A percentile compares a stretch with the other conserved stretches of the same genome.
These are phyloP conservation scores for Hydnomerulius pinastri DNA, from an alignment of 768 basidiomycete genomes.

Conservation along the genomic window DNA sequence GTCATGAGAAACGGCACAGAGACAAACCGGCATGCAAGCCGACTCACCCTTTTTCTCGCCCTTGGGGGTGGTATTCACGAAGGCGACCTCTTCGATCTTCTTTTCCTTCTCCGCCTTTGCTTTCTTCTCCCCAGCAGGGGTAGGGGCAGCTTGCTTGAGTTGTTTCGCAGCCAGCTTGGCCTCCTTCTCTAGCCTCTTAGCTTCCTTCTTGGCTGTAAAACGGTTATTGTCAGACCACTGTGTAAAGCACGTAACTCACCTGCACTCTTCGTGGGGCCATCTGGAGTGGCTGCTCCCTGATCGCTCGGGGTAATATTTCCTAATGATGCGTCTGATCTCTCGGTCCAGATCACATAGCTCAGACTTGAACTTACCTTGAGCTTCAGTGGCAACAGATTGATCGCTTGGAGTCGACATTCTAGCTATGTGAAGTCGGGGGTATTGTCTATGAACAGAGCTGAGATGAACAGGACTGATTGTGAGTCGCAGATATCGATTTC, in stretches of 20 bases:
- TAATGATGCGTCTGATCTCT: not conserved
- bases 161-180: conserved; percentile 74
- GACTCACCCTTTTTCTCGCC: conserved; percentile 91
- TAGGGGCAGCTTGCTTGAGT: conserved; percentile 39
- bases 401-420: conserved; percentile 11
- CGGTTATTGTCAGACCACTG: conserved; percentile 1
- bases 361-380: not conserved
- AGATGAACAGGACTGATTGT: conserved; percentile 4
- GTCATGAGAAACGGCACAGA: conserved; percentile 1
- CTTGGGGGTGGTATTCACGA: conserved; percentile 85
- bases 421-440: not conserved
- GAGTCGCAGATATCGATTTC: conserved; percentile 20
- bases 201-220: conserved; percentile 76
- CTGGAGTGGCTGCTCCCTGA: not conserved
- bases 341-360: not conserved
- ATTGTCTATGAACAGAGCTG: not conserved
- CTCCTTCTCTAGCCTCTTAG: conserved; percentile 78
- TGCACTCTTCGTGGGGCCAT: conserved; percentile 40
- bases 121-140: conserved; percentile 62
- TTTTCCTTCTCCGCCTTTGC: conserved; percentile 73
- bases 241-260: conserved; percentile 28
- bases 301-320: conserved; percentile 2
- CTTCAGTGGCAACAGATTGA: conserved; percentile 1
- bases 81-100: conserved; percentile 68
- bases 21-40: not conserved